A percentile compares a stretch with the other conserved stretches of the same genome.
phyloP scores from a whole-genome alignment of 2,329 filamentous ascomycete species.

The Claviceps africana region DNA sequence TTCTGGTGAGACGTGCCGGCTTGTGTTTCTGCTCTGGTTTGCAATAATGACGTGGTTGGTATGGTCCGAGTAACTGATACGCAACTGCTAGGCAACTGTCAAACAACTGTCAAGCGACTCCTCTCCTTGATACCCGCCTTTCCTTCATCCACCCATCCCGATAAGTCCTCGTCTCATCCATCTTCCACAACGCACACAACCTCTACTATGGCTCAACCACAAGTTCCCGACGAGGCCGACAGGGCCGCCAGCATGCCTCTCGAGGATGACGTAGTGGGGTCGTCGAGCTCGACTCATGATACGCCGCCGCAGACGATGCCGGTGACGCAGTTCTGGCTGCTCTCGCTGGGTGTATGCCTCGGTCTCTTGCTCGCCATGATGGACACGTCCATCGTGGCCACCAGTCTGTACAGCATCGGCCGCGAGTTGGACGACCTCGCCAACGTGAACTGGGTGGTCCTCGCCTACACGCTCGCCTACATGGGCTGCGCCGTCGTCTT shows the following conservation, averaged over 20 bases:
- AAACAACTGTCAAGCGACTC: too few species aligned
- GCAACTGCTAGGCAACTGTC: too few species aligned
- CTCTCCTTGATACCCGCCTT: too few species aligned
- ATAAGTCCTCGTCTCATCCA: too few species aligned
- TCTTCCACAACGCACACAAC: too few species aligned
- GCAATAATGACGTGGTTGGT: too few species aligned
- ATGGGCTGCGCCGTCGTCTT: conserved; percentile 42
- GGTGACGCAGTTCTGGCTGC: not conserved
- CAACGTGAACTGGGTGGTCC: conserved; percentile 38
- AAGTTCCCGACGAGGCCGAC: not conserved
- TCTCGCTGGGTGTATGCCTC: conserved; percentile 23
- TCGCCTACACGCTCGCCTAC: conserved; percentile 42
- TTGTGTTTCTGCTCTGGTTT: too few species aligned
- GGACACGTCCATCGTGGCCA: conserved; percentile 47
- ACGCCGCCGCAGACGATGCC: not conserved
- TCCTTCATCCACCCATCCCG: too few species aligned
- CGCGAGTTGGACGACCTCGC: conserved; percentile 32
- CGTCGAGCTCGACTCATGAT: too few species aligned
- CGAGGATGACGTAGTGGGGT: not conserved
- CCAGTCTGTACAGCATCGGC: conserved; percentile 41
- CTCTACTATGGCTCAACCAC: not conserved
- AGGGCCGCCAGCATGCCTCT: too few species aligned
- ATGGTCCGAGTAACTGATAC: too few species aligned
- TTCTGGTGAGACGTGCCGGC: too few species aligned
- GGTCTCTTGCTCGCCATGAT: conserved; percentile 44